A percentile compares a stretch with the other conserved stretches of the same genome.
Conservation (phyloP, 2,329 filamentous ascomycete genomes). For the Aspergillus bombycis region DNA sequence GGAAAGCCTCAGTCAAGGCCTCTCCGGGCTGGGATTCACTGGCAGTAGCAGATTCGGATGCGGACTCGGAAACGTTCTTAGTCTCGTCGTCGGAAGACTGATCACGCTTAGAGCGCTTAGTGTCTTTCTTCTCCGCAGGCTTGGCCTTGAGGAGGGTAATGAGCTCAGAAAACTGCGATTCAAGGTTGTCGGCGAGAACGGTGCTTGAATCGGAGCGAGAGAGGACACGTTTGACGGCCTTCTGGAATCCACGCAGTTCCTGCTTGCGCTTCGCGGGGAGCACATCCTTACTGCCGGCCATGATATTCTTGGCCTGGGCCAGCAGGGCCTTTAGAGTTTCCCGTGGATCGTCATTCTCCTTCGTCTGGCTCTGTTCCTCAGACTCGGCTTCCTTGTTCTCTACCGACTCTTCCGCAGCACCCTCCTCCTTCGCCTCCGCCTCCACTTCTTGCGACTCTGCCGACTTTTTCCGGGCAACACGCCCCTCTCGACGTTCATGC, state of each 20-base stretch:
- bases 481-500: conserved; percentile 42
- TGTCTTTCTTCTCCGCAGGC: conserved; percentile 26
- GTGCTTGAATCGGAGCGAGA: conserved; percentile 53
- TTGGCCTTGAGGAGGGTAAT: conserved; percentile 53
- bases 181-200: conserved; percentile 51
- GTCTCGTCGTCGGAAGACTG: conserved; percentile 13
- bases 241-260: conserved; percentile 72
- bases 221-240: conserved; percentile 66
- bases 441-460: conserved; percentile 26
- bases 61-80: conserved; percentile 9
- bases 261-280: conserved; percentile 74
- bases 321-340: conserved; percentile 59
- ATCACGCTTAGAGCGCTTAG: conserved; percentile 26
- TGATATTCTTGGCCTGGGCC: conserved; percentile 62
- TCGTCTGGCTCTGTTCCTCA: conserved; percentile 33
- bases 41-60: conserved; percentile 18
- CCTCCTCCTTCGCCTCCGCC: conserved; percentile 30
- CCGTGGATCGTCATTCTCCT: conserved; percentile 46
- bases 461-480: conserved; percentile 30
- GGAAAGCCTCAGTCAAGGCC: conserved; percentile 39
- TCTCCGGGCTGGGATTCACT: conserved; percentile 25
- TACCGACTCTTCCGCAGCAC: conserved; percentile 31
- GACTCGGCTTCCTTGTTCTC: conserved; percentile 31
- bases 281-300: conserved; percentile 54
- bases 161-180: conserved; percentile 59